phyloP scores from a whole-genome alignment of 2,329 filamentous ascomycete genomes.

The Aureobasidium sp. region DNA sequence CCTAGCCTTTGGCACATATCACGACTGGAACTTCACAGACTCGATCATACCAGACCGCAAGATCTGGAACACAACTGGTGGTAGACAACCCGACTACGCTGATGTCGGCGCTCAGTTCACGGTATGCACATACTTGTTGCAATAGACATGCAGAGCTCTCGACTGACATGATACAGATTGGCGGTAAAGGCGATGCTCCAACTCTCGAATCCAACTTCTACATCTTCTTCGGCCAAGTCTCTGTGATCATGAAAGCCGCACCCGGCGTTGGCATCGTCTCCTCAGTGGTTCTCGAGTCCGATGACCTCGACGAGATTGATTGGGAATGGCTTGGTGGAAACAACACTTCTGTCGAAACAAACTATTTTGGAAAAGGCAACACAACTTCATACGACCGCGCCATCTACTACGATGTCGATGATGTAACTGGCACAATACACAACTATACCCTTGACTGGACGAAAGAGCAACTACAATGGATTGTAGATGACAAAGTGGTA shows the following conservation, averaged over 20 bases:
- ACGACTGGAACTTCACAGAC: conserved; percentile 68
- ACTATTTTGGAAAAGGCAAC: conserved; percentile 82
- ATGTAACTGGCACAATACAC: conserved; percentile 67
- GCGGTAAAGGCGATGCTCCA: conserved; percentile 75
- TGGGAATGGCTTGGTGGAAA: conserved; percentile 84
- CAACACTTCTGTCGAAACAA: conserved; percentile 68
- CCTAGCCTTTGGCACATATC: conserved; percentile 72
- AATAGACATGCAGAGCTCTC: not conserved
- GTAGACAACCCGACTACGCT: conserved; percentile 62
- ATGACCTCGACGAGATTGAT: conserved; percentile 89
- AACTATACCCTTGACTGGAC: conserved; percentile 81
- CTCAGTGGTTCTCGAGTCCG: conserved; percentile 83
- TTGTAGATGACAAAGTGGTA: conserved; percentile 72
- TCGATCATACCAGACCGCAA: conserved; percentile 48
- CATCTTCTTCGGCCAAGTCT: conserved; percentile 86
- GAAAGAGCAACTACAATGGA: conserved; percentile 70
- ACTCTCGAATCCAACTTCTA: conserved; percentile 85
- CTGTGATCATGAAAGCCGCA: conserved; percentile 81
- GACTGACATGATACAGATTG: conserved; percentile 48
- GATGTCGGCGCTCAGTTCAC: conserved; percentile 71
- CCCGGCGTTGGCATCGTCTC: conserved; percentile 80
- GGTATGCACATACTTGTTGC: not conserved
- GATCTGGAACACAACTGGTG: conserved; percentile 63
- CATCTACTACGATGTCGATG: conserved; percentile 62
- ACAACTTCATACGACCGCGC: conserved; percentile 73